Percentiles rank a stretch among this genome's conserved stretches.
Evolutionary conservation across 345 rosid genomes (phyloP).

Genomic region (Angophora floribunda): DNA sequence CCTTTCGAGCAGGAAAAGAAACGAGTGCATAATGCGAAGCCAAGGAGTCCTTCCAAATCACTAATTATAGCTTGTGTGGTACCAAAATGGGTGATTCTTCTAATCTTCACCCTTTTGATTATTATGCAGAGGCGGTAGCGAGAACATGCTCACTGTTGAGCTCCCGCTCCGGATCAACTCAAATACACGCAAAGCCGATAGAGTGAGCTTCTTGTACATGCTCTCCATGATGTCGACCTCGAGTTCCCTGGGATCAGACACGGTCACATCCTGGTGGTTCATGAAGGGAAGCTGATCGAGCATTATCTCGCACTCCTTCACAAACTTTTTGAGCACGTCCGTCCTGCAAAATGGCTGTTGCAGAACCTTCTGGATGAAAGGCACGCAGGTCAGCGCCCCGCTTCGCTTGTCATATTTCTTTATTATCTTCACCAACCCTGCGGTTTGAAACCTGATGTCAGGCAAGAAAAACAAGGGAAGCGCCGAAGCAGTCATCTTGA

Average conservation of each 20-base stretch:
- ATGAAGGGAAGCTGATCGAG: constrained; percentile 39
- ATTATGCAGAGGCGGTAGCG: constrained; percentile 63
- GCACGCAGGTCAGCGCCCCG: constrained; percentile 59
- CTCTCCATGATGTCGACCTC: constrained; percentile 53
- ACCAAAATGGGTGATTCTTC: background rate
- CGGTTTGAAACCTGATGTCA: background rate
- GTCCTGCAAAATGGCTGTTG: constrained; percentile 77
- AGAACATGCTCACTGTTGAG: constrained; percentile 65
- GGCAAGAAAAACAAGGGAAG: background rate
- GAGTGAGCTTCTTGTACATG: constrained; percentile 52
- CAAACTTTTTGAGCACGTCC: constrained; percentile 60
- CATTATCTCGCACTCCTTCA: constrained; percentile 63
- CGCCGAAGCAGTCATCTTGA: background rate
- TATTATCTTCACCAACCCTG: constrained; percentile 76
- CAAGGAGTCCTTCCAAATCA: background rate
- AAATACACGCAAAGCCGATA: constrained; percentile 55
- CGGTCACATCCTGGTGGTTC: constrained; percentile 10
- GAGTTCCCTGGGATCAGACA: constrained; percentile 23
- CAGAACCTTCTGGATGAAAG: constrained; percentile 63
- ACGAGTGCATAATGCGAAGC: background rate
- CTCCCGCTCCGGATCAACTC: constrained; percentile 75
- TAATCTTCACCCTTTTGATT: constrained; percentile 26
- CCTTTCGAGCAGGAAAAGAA: background rate
- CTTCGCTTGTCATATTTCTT: constrained; percentile 87
- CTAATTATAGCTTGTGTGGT: background rate